phyloP scores from a whole-genome alignment of 2,329 filamentous ascomycete species.

The Clarireedia paspali region DNA sequence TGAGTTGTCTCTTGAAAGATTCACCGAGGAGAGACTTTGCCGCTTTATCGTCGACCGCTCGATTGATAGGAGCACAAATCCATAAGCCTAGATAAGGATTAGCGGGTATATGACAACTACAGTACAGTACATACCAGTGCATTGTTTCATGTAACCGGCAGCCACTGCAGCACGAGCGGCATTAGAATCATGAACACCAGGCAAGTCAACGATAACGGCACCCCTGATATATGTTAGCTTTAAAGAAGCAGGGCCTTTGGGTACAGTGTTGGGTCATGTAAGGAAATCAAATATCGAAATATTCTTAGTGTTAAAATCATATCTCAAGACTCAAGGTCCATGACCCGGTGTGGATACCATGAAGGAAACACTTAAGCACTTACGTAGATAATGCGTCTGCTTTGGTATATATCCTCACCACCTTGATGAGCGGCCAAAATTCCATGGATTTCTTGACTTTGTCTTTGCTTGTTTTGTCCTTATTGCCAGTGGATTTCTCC shows the following conservation, averaged over 20 bases:
- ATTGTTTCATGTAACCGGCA: constrained; percentile 50
- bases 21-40: constrained; percentile 49
- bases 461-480: constrained; percentile 31
- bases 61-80: constrained; percentile 54
- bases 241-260: background rate
- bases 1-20: constrained; percentile 50
- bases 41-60: constrained; percentile 52
- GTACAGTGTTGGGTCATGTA: no score
- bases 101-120: background rate
- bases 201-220: constrained; percentile 45
- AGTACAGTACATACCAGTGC: constrained; percentile 29
- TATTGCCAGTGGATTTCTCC: constrained; percentile 27
- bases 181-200: constrained; percentile 45
- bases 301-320: no score
- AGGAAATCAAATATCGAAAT: background rate
- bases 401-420: constrained; percentile 37
- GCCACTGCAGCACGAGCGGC: constrained; percentile 39
- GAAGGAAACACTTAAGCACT: background rate
- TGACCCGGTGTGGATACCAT: no score
- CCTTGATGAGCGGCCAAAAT: constrained; percentile 33
- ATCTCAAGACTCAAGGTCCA: no score
- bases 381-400: constrained; percentile 34
- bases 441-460: constrained; percentile 29
- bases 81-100: constrained; percentile 36
- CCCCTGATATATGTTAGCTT: constrained; percentile 29